These are phyloP conservation scores for Melaleuca quinquenervia DNA, from an alignment of 345 rosid genomes.

Conservation along the genomic window DNA sequence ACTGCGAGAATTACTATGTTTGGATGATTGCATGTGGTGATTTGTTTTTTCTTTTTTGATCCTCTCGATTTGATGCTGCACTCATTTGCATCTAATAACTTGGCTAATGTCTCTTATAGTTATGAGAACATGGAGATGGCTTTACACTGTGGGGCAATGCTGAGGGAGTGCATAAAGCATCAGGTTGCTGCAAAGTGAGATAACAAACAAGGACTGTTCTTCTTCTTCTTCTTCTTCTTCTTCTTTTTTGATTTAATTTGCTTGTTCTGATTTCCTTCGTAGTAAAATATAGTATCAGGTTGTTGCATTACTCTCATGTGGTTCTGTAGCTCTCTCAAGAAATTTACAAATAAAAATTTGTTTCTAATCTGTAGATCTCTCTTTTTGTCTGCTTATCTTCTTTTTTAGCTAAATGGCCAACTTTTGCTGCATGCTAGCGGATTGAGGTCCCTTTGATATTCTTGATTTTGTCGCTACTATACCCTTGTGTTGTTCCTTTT, in stretches of 20 bases:
- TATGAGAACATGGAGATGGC: constrained; percentile 13
- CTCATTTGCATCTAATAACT: not conserved
- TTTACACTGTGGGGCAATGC: constrained; percentile 17
- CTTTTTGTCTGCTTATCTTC: not conserved
- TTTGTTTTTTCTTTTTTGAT: not conserved
- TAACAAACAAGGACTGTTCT: not conserved
- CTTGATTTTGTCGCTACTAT: not conserved
- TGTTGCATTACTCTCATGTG: not conserved
- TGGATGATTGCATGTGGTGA: not conserved
- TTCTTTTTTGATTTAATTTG: not conserved
- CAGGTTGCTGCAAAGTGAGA: constrained; percentile 20
- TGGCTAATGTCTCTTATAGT: constrained; percentile 1
- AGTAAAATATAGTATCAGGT: not conserved
- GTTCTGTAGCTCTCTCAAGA: not conserved
- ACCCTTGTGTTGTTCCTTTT: not conserved
- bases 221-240: not conserved
- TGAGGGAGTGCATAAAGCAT: constrained; percentile 24
- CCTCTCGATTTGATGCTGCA: not conserved
- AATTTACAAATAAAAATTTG: too few relatives aligned
- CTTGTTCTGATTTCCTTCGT: not conserved
- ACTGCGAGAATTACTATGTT: not conserved
- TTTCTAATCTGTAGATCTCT: not conserved
- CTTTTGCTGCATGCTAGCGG: not conserved
- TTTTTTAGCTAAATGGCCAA: not conserved
- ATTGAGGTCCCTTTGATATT: not conserved